Conservation (phyloP, 176 grass and related monocot species). For the Zoysia japonica region DNA sequence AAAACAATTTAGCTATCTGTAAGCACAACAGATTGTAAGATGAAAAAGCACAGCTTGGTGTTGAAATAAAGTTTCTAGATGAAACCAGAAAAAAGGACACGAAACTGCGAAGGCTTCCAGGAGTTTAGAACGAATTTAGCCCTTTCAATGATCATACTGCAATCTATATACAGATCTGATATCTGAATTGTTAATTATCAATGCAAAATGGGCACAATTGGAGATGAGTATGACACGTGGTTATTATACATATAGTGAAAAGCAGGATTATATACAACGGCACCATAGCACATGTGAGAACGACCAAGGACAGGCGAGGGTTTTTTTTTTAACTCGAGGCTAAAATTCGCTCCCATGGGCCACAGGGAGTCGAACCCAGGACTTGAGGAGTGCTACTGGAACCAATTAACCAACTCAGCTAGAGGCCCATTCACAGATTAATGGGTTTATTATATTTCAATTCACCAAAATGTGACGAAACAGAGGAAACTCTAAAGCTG, state of each 20-base stretch:
- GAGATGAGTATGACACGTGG: background rate
- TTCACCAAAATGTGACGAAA: background rate
- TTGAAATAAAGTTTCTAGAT: conserved; percentile 7
- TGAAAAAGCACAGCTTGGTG: background rate
- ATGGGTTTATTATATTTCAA: conserved; percentile 21
- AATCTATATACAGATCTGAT: conserved; percentile 23
- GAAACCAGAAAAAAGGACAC: background rate
- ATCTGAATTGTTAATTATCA: conserved; percentile 5
- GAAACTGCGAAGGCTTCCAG: background rate
- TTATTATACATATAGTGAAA: background rate
- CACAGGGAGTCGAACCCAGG: too few species aligned
- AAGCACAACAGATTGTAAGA: background rate
- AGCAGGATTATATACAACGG: background rate
- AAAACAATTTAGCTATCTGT: conserved; percentile 13
- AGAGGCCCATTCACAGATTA: background rate
- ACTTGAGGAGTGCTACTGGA: too few species aligned
- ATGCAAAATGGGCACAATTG: conserved; percentile 4
- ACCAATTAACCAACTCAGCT: too few species aligned
- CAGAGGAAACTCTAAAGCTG: background rate
- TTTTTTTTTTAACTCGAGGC: too few species aligned
- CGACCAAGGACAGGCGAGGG: too few species aligned
- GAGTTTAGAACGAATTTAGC: conserved; percentile 19
- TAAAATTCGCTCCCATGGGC: too few species aligned
- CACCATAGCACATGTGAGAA: too few species aligned
- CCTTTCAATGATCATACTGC: conserved; percentile 5